phyloP scores from a whole-genome alignment of 139 green algal species.

The Coelastrella sp. region DNA sequence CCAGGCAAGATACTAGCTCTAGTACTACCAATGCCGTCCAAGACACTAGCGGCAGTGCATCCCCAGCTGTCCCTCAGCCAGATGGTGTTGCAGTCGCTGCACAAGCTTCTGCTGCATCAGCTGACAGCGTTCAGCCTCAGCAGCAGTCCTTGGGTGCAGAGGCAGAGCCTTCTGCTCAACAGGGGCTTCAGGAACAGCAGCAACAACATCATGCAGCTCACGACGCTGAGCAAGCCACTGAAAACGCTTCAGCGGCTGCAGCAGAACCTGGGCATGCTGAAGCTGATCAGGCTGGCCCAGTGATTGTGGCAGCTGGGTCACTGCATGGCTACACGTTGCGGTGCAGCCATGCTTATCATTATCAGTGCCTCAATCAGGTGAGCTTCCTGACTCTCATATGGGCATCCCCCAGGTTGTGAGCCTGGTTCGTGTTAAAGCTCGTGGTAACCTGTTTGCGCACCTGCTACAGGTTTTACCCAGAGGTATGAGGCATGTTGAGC shows the following conservation, averaged over 20 bases:
- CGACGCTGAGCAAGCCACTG: background rate
- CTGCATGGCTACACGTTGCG: slow-evolving; percentile 62
- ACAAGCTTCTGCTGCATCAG: no score
- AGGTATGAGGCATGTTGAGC: background rate
- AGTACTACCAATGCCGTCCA: no score
- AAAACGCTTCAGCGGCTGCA: background rate
- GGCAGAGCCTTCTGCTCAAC: slow-evolving; percentile 84
- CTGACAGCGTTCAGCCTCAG: slow-evolving; percentile 65
- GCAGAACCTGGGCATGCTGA: slow-evolving; percentile 3
- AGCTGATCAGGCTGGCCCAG: background rate
- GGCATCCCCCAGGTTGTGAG: no score
- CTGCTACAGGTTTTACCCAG: no score
- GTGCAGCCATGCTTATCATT: slow-evolving; percentile 86
- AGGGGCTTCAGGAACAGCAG: no score
- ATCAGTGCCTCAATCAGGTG: slow-evolving; percentile 70
- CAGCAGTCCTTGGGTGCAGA: slow-evolving; percentile 77
- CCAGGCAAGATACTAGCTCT: no score
- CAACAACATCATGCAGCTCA: background rate
- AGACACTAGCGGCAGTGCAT: no score
- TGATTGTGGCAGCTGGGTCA: background rate
- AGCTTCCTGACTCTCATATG: no score
- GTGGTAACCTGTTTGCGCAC: no score
- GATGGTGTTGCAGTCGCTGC: no score
- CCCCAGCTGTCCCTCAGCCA: no score
- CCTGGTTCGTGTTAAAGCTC: no score